These are phyloP conservation scores for Hypomontagnella monticulosa DNA, from an alignment of 495 filamentous ascomycete species.

Conservation along the genomic window DNA sequence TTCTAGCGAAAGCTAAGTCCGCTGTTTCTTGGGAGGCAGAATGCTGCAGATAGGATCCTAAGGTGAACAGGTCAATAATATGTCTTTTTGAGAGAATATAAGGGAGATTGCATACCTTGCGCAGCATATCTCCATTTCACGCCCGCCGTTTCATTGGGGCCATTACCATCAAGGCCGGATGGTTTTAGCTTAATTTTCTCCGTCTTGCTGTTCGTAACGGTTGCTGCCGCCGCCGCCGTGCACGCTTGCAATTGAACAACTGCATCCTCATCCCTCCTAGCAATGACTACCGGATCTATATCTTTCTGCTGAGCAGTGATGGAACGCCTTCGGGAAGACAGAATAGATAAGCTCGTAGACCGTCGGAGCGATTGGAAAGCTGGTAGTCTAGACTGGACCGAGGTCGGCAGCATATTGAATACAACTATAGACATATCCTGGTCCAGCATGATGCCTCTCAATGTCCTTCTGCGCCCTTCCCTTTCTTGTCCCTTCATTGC, in stretches of 20 bases:
- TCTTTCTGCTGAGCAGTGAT: slow-evolving; percentile 15
- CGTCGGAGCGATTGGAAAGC: slow-evolving; percentile 40
- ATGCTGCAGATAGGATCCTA: slow-evolving; percentile 41
- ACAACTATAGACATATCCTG: slow-evolving; percentile 42
- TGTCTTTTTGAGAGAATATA: not conserved
- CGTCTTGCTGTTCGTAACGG: not conserved
- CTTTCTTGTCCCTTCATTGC: not conserved
- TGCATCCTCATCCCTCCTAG: slow-evolving; percentile 19
- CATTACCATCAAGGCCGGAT: not conserved
- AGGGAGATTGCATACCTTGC: slow-evolving; percentile 42
- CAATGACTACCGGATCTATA: slow-evolving; percentile 19
- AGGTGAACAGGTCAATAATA: not conserved
- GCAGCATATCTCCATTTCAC: slow-evolving; percentile 47
- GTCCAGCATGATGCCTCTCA: slow-evolving; percentile 35
- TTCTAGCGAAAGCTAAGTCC: slow-evolving; percentile 61
- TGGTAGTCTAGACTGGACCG: slow-evolving; percentile 44
- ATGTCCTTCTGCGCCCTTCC: not conserved
- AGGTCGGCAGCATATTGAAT: slow-evolving; percentile 44
- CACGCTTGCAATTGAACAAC: slow-evolving; percentile 27
- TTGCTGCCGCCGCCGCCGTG: slow-evolving; percentile 1
- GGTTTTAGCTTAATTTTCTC: slow-evolving; percentile 5
- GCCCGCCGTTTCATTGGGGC: slow-evolving; percentile 23
- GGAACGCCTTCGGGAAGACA: slow-evolving; percentile 26
- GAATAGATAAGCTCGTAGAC: slow-evolving; percentile 32
- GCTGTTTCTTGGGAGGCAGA: slow-evolving; percentile 37